phyloP scores from a whole-genome alignment of 352 stramenopile genomes.

The Pythium aristosporum region DNA sequence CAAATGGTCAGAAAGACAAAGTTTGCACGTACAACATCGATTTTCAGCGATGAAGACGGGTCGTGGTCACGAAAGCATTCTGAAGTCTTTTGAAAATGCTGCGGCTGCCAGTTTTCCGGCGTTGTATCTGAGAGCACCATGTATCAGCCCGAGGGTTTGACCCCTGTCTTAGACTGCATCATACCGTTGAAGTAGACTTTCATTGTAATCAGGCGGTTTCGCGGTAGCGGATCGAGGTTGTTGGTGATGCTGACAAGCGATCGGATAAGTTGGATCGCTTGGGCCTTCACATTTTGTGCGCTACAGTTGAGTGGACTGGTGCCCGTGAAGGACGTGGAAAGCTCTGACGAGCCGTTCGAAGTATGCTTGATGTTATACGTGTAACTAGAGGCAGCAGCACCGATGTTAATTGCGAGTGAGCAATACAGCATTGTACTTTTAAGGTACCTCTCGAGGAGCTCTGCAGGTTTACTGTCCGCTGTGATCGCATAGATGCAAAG shows the following conservation, averaged over 20 bases:
- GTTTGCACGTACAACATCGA: constrained; percentile 28
- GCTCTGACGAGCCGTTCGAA: constrained; percentile 15
- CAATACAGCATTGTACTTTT: neutral
- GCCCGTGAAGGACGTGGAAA: constrained; percentile 37
- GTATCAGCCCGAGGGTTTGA: neutral
- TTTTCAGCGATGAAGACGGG: constrained; percentile 26
- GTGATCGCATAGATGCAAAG: constrained; percentile 39
- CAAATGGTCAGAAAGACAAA: neutral
- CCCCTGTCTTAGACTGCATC: neutral
- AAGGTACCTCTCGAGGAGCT: constrained; percentile 38
- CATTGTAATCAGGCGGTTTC: constrained; percentile 41
- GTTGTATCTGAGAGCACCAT: constrained; percentile 14
- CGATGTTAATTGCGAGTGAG: neutral
- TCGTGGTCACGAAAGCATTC: constrained; percentile 23
- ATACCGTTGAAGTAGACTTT: constrained; percentile 43
- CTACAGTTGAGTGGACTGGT: constrained; percentile 25
- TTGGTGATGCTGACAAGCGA: constrained; percentile 47
- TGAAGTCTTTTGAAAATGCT: constrained; percentile 30
- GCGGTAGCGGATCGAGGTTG: constrained; percentile 36
- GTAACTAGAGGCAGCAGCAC: constrained; percentile 25
- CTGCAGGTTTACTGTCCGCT: constrained; percentile 20
- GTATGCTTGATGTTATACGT: constrained; percentile 38
- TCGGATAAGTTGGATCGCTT: constrained; percentile 45
- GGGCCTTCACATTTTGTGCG: constrained; percentile 40
- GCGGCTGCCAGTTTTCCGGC: constrained; percentile 35